Conservation (phyloP, 257 asterid species). For the Fraxinus excelsior region DNA sequence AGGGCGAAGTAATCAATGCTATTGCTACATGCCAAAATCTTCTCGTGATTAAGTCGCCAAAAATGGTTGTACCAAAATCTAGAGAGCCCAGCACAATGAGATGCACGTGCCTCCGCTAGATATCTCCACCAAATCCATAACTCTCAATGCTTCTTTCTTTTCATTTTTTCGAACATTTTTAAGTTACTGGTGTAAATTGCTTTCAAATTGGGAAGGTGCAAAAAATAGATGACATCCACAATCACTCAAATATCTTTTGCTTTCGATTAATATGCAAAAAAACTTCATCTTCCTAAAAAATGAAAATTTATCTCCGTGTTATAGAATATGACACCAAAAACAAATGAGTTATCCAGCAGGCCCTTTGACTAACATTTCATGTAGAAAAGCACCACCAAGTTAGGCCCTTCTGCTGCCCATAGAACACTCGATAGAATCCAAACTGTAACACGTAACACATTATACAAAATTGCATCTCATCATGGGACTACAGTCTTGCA, state of each 20-base stretch:
- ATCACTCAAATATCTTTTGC: background rate
- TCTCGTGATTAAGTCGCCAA: background rate
- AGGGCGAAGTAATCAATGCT: too few species aligned
- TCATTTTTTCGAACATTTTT: too few species aligned
- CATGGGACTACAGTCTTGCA: slow-evolving; percentile 1
- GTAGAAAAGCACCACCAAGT: background rate
- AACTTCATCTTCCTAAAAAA: background rate
- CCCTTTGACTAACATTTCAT: background rate
- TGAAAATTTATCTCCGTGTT: background rate
- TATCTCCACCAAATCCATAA: background rate
- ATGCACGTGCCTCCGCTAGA: background rate
- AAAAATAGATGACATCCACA: background rate
- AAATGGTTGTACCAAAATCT: background rate
- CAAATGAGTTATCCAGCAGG: slow-evolving; percentile 16
- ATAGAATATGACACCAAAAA: background rate
- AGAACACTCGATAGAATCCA: slow-evolving; percentile 4
- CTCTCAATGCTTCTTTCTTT: too few species aligned
- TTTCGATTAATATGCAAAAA: background rate
- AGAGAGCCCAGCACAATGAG: background rate
- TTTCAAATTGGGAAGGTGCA: background rate
- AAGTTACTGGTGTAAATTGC: too few species aligned
- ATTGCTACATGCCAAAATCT: too few species aligned
- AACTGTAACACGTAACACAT: background rate
- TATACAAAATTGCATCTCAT: slow-evolving; percentile 4
- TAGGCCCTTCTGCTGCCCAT: slow-evolving; percentile 8